phyloP scores from a whole-genome alignment of 1,139 yeast species.

The Yamadazyma dushanensis region DNA sequence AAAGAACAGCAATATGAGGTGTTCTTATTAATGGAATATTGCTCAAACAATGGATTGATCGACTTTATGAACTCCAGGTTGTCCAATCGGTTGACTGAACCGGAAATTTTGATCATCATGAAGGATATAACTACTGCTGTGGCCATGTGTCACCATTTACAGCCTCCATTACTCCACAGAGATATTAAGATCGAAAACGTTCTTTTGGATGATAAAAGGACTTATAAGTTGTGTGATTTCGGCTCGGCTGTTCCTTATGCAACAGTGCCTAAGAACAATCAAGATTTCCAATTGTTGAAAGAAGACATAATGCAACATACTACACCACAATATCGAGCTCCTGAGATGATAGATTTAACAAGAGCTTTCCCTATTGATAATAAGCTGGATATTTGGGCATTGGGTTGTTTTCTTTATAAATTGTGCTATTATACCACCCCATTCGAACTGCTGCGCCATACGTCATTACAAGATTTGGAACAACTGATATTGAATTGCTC shows the following conservation, averaged over 20 bases:
- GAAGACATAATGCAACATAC: slow-evolving; percentile 74
- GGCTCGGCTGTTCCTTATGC: slow-evolving; percentile 71
- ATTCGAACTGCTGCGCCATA: slow-evolving; percentile 63
- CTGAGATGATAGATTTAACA: slow-evolving; percentile 78
- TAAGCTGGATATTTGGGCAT: slow-evolving; percentile 81
- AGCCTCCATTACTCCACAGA: slow-evolving; percentile 83
- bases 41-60: slow-evolving; percentile 81
- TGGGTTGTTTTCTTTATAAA: slow-evolving; percentile 76
- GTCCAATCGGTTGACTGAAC: slow-evolving; percentile 75
- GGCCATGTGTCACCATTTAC: slow-evolving; percentile 81
- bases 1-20: slow-evolving; percentile 70
- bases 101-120: slow-evolving; percentile 81
- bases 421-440: slow-evolving; percentile 81
- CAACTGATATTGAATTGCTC: slow-evolving; percentile 36
- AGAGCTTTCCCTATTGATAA: slow-evolving; percentile 70
- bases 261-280: slow-evolving; percentile 60
- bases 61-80: slow-evolving; percentile 94
- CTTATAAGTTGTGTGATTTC: slow-evolving; percentile 73
- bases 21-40: slow-evolving; percentile 87
- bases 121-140: slow-evolving; percentile 80
- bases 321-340: slow-evolving; percentile 80
- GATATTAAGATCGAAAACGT: slow-evolving; percentile 83
- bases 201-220: slow-evolving; percentile 53
- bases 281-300: slow-evolving; percentile 58
- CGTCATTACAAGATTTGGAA: slow-evolving; percentile 41